Evolutionary conservation across 2,329 filamentous ascomycete genomes (phyloP).

Genomic region (Fusarium neocosmosporiellum): DNA sequence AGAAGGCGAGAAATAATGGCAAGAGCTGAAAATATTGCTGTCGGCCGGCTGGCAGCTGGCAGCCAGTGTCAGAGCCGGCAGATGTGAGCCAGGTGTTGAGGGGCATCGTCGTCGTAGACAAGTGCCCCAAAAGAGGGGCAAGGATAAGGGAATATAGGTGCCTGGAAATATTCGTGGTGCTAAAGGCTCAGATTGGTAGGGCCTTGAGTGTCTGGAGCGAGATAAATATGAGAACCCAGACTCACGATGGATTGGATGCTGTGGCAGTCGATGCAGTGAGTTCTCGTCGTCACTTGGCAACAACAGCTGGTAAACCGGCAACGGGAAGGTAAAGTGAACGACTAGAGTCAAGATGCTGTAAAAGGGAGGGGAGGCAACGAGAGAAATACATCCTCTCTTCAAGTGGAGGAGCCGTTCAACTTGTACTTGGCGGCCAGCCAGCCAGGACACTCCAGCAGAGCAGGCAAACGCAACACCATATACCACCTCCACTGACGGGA

Average conservation of each 20-base stretch:
- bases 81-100: background rate
- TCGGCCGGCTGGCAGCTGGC: constrained; percentile 24
- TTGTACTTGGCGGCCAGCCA: constrained; percentile 29
- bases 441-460: constrained; percentile 20
- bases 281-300: background rate
- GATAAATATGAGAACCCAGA: background rate
- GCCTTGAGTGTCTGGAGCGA: background rate
- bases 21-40: constrained; percentile 8
- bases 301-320: background rate
- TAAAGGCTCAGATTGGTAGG: background rate
- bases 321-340: background rate
- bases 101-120: background rate
- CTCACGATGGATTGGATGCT: constrained; percentile 11
- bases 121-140: background rate
- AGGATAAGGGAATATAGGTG: background rate
- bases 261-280: background rate
- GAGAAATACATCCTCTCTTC: background rate
- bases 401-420: constrained; percentile 21
- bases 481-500: constrained; percentile 2
- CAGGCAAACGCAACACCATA: constrained; percentile 19
- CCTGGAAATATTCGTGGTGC: background rate
- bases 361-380: background rate
- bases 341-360: background rate
- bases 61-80: constrained; percentile 16
- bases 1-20: constrained; percentile 6